These are phyloP conservation scores for Catharanthus roseus DNA, from an alignment of 257 asterid species.

Conservation along the genomic window DNA sequence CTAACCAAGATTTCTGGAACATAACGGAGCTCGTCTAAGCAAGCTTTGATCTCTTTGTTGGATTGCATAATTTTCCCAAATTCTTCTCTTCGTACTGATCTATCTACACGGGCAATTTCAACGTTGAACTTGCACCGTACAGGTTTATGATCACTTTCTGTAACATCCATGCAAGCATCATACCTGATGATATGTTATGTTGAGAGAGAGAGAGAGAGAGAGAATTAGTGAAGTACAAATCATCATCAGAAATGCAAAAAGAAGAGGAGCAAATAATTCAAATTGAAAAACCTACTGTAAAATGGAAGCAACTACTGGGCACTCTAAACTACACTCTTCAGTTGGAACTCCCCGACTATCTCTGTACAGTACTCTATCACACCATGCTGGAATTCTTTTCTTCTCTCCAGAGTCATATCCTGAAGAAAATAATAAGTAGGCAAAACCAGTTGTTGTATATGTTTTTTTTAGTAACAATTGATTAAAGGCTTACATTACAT, in stretches of 20 bases:
- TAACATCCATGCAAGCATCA: constrained; percentile 91
- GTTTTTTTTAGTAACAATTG: neutral
- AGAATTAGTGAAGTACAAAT: neutral
- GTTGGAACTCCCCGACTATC: constrained; percentile 58
- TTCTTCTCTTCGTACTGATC: constrained; percentile 78
- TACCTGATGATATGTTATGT: constrained; percentile 50
- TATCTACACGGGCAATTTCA: constrained; percentile 69
- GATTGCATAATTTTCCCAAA: constrained; percentile 55
- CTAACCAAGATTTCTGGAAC: constrained; percentile 63
- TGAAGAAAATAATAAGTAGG: constrained; percentile 20
- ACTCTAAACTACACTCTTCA: constrained; percentile 65
- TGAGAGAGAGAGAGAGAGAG: no score
- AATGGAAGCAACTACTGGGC: constrained; percentile 83
- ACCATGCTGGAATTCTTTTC: constrained; percentile 98
- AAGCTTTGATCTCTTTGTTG: constrained; percentile 36
- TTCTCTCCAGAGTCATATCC: constrained; percentile 99
- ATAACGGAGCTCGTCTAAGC: constrained; percentile 45
- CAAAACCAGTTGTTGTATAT: no score
- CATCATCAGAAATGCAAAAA: neutral
- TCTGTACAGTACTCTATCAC: constrained; percentile 80
- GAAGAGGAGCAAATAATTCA: constrained; percentile 6
- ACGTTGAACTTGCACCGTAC: constrained; percentile 78
- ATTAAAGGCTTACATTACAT: neutral
- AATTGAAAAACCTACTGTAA: constrained; percentile 48
- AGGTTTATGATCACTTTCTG: constrained; percentile 94